Conservation (phyloP, 768 basidiomycete species). For the Tricholoma matsutake region DNA sequence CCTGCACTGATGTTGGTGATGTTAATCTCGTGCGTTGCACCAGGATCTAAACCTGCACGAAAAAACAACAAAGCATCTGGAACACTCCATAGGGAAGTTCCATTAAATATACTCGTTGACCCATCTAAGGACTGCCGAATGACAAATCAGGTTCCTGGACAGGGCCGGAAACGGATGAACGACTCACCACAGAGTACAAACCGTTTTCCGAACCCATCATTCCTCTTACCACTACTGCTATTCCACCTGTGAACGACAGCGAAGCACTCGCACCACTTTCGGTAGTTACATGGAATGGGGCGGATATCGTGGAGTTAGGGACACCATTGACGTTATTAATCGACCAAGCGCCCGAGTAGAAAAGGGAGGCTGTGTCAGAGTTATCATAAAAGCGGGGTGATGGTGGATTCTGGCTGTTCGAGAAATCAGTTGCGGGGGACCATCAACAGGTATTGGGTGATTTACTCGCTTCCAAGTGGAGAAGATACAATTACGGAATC, state of each 20-base stretch:
- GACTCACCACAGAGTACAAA: constrained; percentile 16
- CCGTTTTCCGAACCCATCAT: constrained; percentile 12
- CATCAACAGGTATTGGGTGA: background rate
- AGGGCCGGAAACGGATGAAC: background rate
- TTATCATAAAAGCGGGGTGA: constrained; percentile 14
- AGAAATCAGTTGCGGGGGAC: background rate
- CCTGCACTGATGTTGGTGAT: constrained; percentile 11
- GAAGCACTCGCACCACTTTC: constrained; percentile 13
- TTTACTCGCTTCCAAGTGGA: constrained; percentile 11
- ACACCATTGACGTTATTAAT: constrained; percentile 10
- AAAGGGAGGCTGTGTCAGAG: constrained; percentile 9
- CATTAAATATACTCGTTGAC: constrained; percentile 9
- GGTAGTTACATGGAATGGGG: constrained; percentile 12
- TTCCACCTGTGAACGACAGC: constrained; percentile 16
- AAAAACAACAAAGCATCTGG: constrained; percentile 19
- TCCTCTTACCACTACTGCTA: constrained; percentile 15
- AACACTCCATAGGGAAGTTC: constrained; percentile 13
- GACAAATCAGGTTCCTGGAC: background rate
- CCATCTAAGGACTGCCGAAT: constrained; percentile 15
- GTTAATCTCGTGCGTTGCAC: constrained; percentile 10
- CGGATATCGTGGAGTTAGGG: constrained; percentile 15
- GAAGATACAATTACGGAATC: constrained; percentile 11
- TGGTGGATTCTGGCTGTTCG: constrained; percentile 14
- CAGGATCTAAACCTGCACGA: constrained; percentile 15
- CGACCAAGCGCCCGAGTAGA: constrained; percentile 14